Evolutionary conservation across 306 rosid genomes (phyloP).

Genomic region (Quercus variabilis): DNA sequence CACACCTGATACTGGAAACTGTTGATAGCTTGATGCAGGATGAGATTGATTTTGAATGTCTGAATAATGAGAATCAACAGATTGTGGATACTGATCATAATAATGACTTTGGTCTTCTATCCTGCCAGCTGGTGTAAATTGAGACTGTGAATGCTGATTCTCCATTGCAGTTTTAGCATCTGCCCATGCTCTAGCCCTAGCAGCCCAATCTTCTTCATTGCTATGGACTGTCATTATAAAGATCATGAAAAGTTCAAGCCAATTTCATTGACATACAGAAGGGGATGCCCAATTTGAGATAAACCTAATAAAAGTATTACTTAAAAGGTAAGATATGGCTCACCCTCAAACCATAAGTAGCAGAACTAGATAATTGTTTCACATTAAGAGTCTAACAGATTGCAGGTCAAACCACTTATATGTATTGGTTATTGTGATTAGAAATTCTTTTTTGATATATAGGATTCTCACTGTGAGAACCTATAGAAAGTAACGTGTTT

Average conservation of each 20-base stretch:
- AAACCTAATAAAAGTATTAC: not conserved
- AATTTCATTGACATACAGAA: not conserved
- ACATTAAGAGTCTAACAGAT: not conserved
- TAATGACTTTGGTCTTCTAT: constrained; percentile 69
- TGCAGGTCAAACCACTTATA: constrained; percentile 15
- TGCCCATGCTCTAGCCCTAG: constrained; percentile 98
- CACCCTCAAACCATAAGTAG: not conserved
- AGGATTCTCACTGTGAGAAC: not conserved
- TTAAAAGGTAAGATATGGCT: not conserved
- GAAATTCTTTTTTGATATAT: not conserved
- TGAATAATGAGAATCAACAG: constrained; percentile 40
- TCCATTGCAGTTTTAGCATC: constrained; percentile 76
- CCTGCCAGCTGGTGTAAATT: constrained; percentile 58
- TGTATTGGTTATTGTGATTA: not conserved
- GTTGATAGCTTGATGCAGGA: constrained; percentile 63
- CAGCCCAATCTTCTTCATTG: constrained; percentile 95
- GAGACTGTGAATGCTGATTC: constrained; percentile 66
- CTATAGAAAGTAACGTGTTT: not conserved
- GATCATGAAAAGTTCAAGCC: not conserved
- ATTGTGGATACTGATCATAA: constrained; percentile 67
- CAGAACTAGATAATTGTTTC: not conserved
- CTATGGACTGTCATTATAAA: constrained; percentile 27
- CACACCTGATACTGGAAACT: constrained; percentile 53
- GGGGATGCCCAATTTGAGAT: not conserved
- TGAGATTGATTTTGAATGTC: constrained; percentile 64